A percentile compares a stretch with the other conserved stretches of the same genome.
These are phyloP conservation scores for Penicillium sp. DNA, from an alignment of 2,329 filamentous ascomycete species.

Conservation along the genomic window DNA sequence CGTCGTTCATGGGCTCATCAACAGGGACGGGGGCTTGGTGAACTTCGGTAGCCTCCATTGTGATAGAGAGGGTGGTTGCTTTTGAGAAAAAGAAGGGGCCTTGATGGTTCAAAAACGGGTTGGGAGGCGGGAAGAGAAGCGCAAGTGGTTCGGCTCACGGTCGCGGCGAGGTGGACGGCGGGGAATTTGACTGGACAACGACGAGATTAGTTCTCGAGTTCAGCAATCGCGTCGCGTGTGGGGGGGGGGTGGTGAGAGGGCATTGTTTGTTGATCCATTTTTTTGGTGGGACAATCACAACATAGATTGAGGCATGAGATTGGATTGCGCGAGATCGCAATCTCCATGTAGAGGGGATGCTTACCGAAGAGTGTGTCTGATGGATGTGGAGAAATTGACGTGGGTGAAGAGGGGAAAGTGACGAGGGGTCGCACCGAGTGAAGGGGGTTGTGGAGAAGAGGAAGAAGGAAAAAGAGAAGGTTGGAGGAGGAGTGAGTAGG, in stretches of 20 bases:
- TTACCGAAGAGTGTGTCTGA: conserved; percentile 20
- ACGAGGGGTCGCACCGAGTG: conserved; percentile 5
- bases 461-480: conserved; percentile 9
- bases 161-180: conserved; percentile 12
- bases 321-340: too few relatives aligned
- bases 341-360: neutral
- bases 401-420: conserved; percentile 17
- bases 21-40: conserved; percentile 49
- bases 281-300: too few relatives aligned
- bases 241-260: too few relatives aligned
- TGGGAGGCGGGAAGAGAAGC: conserved; percentile 6
- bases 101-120: conserved; percentile 17
- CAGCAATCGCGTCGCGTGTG: neutral
- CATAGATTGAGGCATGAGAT: too few relatives aligned
- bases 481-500: conserved; percentile 9
- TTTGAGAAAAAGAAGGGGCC: conserved; percentile 17
- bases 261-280: too few relatives aligned
- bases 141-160: conserved; percentile 11
- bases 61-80: conserved; percentile 8
- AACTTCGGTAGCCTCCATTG: conserved; percentile 58
- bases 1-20: conserved; percentile 56
- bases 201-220: conserved; percentile 9
- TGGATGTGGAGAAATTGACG: conserved; percentile 22
- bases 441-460: neutral
- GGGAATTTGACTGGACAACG: conserved; percentile 7